phyloP scores from a whole-genome alignment of 169 alveolate species.

The Miamiensis avidus region DNA sequence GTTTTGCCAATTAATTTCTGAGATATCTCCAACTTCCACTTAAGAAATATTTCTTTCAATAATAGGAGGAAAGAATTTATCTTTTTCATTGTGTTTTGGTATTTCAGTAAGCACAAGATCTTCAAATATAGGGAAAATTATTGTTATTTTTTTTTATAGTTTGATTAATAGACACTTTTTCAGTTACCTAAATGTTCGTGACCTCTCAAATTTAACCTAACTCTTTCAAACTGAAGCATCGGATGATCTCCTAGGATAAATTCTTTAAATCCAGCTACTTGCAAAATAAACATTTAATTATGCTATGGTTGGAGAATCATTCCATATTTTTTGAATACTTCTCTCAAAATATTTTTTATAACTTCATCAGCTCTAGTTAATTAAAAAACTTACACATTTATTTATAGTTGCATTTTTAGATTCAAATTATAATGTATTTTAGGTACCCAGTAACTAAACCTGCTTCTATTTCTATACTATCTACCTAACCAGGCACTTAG shows the following conservation, averaged over 20 bases:
- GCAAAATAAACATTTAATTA: slow-evolving; percentile 43
- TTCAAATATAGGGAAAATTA: neutral
- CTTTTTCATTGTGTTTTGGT: neutral
- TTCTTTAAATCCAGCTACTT: slow-evolving; percentile 64
- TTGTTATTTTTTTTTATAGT: neutral
- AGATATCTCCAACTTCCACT: slow-evolving; percentile 2
- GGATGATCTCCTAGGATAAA: slow-evolving; percentile 67
- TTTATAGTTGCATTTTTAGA: neutral
- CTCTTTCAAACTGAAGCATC: slow-evolving; percentile 71
- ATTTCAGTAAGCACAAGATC: neutral
- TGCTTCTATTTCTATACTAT: slow-evolving; percentile 36
- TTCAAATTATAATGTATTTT: neutral
- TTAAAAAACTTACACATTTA: slow-evolving; percentile 17
- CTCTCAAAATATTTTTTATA: slow-evolving; percentile 59
- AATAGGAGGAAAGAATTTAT: neutral
- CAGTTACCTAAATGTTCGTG: slow-evolving; percentile 42
- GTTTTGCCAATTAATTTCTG: slow-evolving; percentile 27
- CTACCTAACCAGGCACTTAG: neutral
- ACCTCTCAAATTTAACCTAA: slow-evolving; percentile 64
- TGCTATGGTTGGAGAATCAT: slow-evolving; percentile 49
- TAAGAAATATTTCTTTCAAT: slow-evolving; percentile 5
- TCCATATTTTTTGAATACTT: slow-evolving; percentile 38
- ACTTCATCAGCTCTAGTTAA: slow-evolving; percentile 63
- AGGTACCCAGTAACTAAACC: slow-evolving; percentile 47
- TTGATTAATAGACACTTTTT: neutral